A percentile compares a stretch with the other conserved stretches of the same genome.
Evolutionary conservation across 495 filamentous ascomycete genomes (phyloP).

Genomic region (Penicillium nucicola): DNA sequence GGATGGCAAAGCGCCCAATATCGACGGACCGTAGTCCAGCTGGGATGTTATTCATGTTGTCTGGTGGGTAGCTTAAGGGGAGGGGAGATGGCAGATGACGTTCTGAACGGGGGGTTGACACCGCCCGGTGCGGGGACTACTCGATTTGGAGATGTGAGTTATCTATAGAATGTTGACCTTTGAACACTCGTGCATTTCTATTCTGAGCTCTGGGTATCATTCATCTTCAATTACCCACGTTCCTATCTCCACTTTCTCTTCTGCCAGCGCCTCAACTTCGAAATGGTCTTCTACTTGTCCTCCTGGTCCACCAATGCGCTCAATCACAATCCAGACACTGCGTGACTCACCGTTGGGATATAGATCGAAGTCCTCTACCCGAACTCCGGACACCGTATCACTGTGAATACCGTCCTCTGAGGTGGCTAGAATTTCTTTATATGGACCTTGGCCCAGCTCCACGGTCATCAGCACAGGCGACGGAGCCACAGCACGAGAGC

Average conservation of each 20-base stretch:
- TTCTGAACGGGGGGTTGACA: slow-evolving; percentile 18
- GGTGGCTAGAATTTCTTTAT: slow-evolving; percentile 56
- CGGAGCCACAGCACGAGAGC: slow-evolving; percentile 35
- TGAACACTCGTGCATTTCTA: neutral
- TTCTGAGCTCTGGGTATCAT: slow-evolving; percentile 9
- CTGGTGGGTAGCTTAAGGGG: neutral
- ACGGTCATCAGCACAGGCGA: slow-evolving; percentile 62
- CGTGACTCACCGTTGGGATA: slow-evolving; percentile 48
- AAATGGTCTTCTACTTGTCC: slow-evolving; percentile 53
- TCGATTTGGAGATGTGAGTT: neutral
- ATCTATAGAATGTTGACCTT: too few species aligned
- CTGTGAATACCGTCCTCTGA: slow-evolving; percentile 63
- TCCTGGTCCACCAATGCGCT: slow-evolving; percentile 59
- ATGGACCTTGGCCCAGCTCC: slow-evolving; percentile 66
- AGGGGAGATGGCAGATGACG: slow-evolving; percentile 21
- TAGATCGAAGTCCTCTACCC: slow-evolving; percentile 70
- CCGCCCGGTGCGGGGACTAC: slow-evolving; percentile 25
- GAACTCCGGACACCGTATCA: slow-evolving; percentile 64
- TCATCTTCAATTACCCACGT: slow-evolving; percentile 46
- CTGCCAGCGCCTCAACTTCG: slow-evolving; percentile 66
- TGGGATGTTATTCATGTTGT: slow-evolving; percentile 59
- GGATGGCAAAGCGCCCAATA: slow-evolving; percentile 71
- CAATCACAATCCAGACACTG: slow-evolving; percentile 77
- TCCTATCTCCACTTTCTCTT: slow-evolving; percentile 61
- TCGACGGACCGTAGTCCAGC: slow-evolving; percentile 71